A percentile compares a stretch with the other conserved stretches of the same genome.
Conservation (phyloP, 768 basidiomycete species). For the Hypsizygus marmoreus region DNA sequence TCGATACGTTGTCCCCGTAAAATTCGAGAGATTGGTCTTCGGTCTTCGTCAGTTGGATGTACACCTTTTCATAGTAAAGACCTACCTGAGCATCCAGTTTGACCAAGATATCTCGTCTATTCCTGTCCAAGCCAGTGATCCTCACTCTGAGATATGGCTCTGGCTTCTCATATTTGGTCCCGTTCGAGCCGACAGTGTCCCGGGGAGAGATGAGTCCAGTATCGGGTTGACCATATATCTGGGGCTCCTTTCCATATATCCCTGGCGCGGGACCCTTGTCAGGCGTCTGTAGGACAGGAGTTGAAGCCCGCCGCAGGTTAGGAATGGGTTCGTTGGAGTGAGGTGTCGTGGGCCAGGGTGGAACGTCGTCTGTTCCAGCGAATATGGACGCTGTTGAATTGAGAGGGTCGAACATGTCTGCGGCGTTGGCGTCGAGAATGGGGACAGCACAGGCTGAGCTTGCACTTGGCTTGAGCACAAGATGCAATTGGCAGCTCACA, state of each 20-base stretch:
- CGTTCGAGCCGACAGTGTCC: slow-evolving; percentile 65
- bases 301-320: slow-evolving; percentile 63
- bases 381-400: slow-evolving; percentile 55
- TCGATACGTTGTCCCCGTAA: slow-evolving; percentile 84
- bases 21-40: slow-evolving; percentile 93
- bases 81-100: slow-evolving; percentile 93
- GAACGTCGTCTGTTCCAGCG: slow-evolving; percentile 46
- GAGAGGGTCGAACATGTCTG: slow-evolving; percentile 73
- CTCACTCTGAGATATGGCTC: slow-evolving; percentile 88
- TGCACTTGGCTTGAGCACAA: too few relatives aligned
- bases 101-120: slow-evolving; percentile 91
- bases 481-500: too few relatives aligned
- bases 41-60: slow-evolving; percentile 6
- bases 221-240: slow-evolving; percentile 86
- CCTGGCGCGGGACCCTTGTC: slow-evolving; percentile 57
- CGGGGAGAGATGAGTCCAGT: slow-evolving; percentile 81
- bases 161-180: slow-evolving; percentile 67
- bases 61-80: slow-evolving; percentile 7
- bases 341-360: slow-evolving; percentile 84
- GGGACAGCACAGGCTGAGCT: neutral
- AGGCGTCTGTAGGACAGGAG: slow-evolving; percentile 51
- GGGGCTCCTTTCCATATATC: slow-evolving; percentile 76
- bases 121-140: slow-evolving; percentile 90
- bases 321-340: slow-evolving; percentile 73
- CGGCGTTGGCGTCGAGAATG: neutral